A percentile compares a stretch with the other conserved stretches of the same genome.
Evolutionary conservation across 495 filamentous ascomycete genomes (phyloP).

Genomic region (Massariosphaeria phaeospora): DNA sequence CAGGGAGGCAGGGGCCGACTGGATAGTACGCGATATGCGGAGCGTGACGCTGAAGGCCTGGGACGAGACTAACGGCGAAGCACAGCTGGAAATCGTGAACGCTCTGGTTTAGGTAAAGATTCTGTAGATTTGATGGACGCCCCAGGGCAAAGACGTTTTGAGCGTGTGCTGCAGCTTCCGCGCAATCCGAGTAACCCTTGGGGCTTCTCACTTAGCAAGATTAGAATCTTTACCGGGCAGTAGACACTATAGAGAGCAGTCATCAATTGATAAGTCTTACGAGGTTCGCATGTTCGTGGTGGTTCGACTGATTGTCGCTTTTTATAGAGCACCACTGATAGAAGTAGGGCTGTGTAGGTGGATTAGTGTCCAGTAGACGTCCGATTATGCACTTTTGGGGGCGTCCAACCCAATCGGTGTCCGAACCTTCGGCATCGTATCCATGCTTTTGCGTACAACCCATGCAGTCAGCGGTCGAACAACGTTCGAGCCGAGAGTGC

Average conservation of each 20-base stretch:
- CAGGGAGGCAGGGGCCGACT: constrained; percentile 70
- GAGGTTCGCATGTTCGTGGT: constrained; percentile 4
- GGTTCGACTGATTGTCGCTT: constrained; percentile 15
- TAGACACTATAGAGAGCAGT: neutral
- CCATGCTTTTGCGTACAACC: constrained; percentile 7
- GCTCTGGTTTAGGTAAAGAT: constrained; percentile 39
- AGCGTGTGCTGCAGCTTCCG: too few species aligned
- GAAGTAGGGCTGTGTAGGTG: neutral
- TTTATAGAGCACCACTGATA: constrained; percentile 13
- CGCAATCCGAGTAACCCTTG: too few species aligned
- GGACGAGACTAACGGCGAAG: constrained; percentile 35
- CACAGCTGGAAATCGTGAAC: constrained; percentile 40
- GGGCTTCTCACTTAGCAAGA: too few species aligned
- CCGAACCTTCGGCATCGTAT: constrained; percentile 15
- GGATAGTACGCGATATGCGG: constrained; percentile 75
- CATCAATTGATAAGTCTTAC: too few species aligned
- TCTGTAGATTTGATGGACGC: too few species aligned
- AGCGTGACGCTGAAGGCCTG: constrained; percentile 50
- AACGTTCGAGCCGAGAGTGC: constrained; percentile 6
- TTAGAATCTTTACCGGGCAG: neutral
- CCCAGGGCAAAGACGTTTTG: too few species aligned
- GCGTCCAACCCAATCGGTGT: constrained; percentile 11
- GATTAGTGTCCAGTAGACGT: neutral
- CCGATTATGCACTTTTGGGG: neutral
- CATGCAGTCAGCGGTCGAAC: constrained; percentile 12